Percentiles rank a stretch among this genome's conserved stretches.
Conservation (phyloP, 164 flowering plant genomes). For the Vitis rupestris region DNA sequence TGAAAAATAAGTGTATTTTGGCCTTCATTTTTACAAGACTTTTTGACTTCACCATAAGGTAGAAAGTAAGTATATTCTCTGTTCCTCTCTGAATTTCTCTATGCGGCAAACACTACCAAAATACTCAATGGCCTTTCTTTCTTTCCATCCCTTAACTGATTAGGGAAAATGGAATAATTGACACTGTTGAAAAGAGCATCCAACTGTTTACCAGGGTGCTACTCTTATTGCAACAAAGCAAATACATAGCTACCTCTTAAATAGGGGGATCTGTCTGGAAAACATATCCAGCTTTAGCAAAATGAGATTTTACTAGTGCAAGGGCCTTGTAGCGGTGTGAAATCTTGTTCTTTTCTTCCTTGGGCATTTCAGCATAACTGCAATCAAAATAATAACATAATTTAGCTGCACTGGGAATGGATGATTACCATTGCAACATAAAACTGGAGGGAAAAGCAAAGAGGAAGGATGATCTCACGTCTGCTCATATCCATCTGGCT, state of each 20-base stretch:
- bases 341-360: slow-evolving; percentile 84
- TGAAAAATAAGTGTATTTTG: no score
- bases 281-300: slow-evolving; percentile 51
- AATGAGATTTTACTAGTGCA: slow-evolving; percentile 70
- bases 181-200: no score
- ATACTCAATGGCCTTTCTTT: no score
- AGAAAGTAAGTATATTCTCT: no score
- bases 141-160: no score
- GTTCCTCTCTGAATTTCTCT: no score
- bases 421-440: neutral
- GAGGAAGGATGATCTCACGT: slow-evolving; percentile 47
- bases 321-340: slow-evolving; percentile 78
- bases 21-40: no score
- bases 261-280: slow-evolving; percentile 30
- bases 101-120: no score
- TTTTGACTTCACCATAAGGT: no score
- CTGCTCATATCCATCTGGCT: slow-evolving; percentile 90
- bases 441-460: slow-evolving; percentile 2
- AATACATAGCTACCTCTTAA: neutral
- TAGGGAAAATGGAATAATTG: no score
- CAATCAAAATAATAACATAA: neutral
- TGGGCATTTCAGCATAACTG: slow-evolving; percentile 87
- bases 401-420: neutral
- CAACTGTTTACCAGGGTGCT: no score
- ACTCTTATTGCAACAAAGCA: neutral